phyloP scores from a whole-genome alignment of 768 basidiomycete genomes.

The Rubroboletus pulcherrimus region DNA sequence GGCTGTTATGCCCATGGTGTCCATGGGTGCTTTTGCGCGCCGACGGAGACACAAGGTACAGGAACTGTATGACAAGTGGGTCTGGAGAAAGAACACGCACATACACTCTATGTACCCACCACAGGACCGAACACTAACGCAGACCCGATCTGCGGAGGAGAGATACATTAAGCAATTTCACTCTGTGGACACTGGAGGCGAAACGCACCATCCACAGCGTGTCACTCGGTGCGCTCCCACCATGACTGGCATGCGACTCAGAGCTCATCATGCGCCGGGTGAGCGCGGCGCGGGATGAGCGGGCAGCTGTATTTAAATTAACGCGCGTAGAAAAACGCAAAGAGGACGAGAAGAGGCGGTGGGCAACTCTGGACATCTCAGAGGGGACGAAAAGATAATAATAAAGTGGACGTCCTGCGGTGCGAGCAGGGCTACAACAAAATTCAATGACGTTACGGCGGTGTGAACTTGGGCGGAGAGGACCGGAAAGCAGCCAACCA shows the following conservation, averaged over 20 bases:
- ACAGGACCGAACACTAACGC: conserved; percentile 31
- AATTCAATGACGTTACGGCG: conserved; percentile 28
- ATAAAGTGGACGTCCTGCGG: conserved; percentile 3
- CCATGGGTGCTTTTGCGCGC: conserved; percentile 23
- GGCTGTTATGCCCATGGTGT: conserved; percentile 21
- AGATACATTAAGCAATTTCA: not conserved
- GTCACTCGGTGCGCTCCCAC: conserved; percentile 16
- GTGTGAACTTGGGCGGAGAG: conserved; percentile 29
- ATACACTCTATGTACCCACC: conserved; percentile 15
- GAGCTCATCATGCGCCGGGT: conserved; percentile 28
- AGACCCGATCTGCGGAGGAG: conserved; percentile 26
- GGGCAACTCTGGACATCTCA: conserved; percentile 21
- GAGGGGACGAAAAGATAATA: conserved; percentile 9
- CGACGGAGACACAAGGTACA: conserved; percentile 32
- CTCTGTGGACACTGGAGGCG: not conserved
- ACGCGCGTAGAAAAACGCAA: conserved; percentile 16
- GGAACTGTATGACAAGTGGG: conserved; percentile 16
- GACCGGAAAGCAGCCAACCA: conserved; percentile 19
- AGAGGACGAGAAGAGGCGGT: conserved; percentile 15
- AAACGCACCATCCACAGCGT: conserved; percentile 30
- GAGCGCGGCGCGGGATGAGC: conserved; percentile 13
- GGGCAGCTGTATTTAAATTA: conserved; percentile 1
- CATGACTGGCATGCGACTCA: conserved; percentile 20
- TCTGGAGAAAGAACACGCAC: not conserved
- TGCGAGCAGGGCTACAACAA: conserved; percentile 10